phyloP scores from a whole-genome alignment of 805 yeast genomes.

The Lipomyces lipofer region DNA sequence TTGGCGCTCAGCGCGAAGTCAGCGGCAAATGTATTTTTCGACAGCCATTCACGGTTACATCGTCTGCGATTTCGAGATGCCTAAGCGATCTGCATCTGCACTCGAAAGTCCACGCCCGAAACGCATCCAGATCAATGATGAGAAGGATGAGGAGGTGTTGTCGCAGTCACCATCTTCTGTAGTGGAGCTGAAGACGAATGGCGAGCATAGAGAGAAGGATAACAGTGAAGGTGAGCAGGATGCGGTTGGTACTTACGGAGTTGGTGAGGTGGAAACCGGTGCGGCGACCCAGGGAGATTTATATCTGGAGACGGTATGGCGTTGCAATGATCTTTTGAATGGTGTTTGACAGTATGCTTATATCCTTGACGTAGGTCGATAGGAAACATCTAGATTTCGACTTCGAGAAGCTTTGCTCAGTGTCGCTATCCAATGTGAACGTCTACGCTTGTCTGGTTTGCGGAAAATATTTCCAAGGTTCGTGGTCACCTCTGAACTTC shows the following conservation, averaged over 20 bases:
- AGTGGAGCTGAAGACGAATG: background rate
- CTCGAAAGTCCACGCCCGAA: background rate
- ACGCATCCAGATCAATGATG: conserved; percentile 9
- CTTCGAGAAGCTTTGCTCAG: conserved; percentile 63
- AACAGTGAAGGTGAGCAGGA: conserved; percentile 12
- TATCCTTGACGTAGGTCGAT: conserved; percentile 12
- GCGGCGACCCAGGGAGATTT: conserved; percentile 14
- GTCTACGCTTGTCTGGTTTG: conserved; percentile 73
- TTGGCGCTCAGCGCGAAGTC: too few relatives aligned
- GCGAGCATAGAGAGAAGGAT: conserved; percentile 1
- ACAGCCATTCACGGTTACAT: too few relatives aligned
- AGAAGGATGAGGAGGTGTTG: background rate
- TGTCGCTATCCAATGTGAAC: conserved; percentile 59
- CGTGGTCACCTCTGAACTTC: background rate
- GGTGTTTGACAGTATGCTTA: too few relatives aligned
- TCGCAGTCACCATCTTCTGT: background rate
- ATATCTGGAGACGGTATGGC: conserved; percentile 30
- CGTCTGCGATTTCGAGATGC: background rate
- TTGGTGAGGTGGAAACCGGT: background rate
- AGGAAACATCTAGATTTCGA: conserved; percentile 58
- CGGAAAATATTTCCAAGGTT: conserved; percentile 61
- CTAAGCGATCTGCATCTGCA: conserved; percentile 13
- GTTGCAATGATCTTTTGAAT: too few relatives aligned
- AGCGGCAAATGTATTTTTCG: too few relatives aligned
- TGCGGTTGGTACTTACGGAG: conserved; percentile 10